These are phyloP conservation scores for Astragalus membranaceus DNA, from an alignment of 306 rosid genomes.

Conservation along the genomic window DNA sequence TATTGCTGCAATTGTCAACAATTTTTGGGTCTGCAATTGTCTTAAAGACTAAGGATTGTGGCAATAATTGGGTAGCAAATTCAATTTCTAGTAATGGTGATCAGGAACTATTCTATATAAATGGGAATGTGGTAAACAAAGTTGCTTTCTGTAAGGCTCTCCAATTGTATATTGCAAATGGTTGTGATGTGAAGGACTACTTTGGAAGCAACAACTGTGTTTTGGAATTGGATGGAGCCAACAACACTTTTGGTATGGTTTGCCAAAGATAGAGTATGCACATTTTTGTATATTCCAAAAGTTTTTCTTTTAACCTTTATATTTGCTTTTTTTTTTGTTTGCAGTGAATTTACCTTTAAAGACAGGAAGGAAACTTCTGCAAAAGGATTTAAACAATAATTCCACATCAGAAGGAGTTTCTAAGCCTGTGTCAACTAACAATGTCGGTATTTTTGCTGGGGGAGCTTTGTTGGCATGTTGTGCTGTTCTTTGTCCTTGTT, in stretches of 20 bases:
- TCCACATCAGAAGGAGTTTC: slow-evolving; percentile 7
- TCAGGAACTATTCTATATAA: slow-evolving; percentile 46
- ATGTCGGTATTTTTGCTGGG: slow-evolving; percentile 42
- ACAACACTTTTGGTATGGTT: slow-evolving; percentile 40
- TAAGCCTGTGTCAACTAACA: slow-evolving; percentile 13
- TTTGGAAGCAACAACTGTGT: slow-evolving; percentile 39
- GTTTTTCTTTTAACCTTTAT: slow-evolving; percentile 7
- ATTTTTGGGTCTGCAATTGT: slow-evolving; percentile 41
- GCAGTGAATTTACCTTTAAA: slow-evolving; percentile 43
- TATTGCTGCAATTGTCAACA: slow-evolving; percentile 41
- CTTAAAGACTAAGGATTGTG: slow-evolving; percentile 45
- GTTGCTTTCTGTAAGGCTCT: slow-evolving; percentile 55
- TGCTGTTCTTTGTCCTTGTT: slow-evolving; percentile 71
- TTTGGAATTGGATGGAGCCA: slow-evolving; percentile 19
- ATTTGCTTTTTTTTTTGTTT: slow-evolving; percentile 19
- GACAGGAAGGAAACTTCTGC: slow-evolving; percentile 62
- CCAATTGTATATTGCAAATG: slow-evolving; percentile 42
- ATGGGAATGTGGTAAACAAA: slow-evolving; percentile 46
- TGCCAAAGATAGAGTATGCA: slow-evolving; percentile 1
- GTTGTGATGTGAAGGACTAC: slow-evolving; percentile 44
- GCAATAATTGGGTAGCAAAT: slow-evolving; percentile 36
- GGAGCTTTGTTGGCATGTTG: slow-evolving; percentile 66
- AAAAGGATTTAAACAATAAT: slow-evolving; percentile 25
- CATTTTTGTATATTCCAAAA: too few species aligned
- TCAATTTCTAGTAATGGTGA: slow-evolving; percentile 37